Conservation (phyloP, 306 rosid genomes). For the Argentina anserina region DNA sequence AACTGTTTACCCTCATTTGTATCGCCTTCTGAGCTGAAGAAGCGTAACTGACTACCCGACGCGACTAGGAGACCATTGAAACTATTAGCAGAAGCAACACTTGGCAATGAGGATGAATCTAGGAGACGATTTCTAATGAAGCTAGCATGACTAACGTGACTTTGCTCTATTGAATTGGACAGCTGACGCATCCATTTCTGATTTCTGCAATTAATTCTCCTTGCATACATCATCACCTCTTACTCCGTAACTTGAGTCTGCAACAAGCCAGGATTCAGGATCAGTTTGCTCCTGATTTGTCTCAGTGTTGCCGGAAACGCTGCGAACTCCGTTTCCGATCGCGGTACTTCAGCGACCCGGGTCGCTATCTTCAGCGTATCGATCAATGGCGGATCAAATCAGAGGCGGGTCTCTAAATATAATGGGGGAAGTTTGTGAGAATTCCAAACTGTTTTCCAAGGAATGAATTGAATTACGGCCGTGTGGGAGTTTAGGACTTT, state of each 20-base stretch:
- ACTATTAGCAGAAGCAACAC: constrained; percentile 32
- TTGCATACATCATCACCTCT: constrained; percentile 61
- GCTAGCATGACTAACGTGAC: constrained; percentile 33
- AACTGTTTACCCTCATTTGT: constrained; percentile 67
- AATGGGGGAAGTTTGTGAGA: too few relatives aligned
- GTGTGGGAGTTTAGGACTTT: too few relatives aligned
- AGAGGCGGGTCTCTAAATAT: too few relatives aligned
- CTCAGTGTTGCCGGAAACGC: too few relatives aligned
- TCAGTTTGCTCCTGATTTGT: constrained; percentile 19
- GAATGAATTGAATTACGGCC: too few relatives aligned
- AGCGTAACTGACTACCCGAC: constrained; percentile 41
- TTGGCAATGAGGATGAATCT: constrained; percentile 30
- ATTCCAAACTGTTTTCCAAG: too few relatives aligned
- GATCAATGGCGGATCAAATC: too few relatives aligned
- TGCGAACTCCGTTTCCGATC: too few relatives aligned
- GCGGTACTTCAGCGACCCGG: too few relatives aligned
- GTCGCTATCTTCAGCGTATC: too few relatives aligned
- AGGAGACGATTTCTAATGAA: constrained; percentile 38
- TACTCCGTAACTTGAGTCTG: background rate
- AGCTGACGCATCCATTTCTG: constrained; percentile 66
- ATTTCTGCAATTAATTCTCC: constrained; percentile 63
- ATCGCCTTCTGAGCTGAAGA: constrained; percentile 80
- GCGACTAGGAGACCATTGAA: constrained; percentile 30
- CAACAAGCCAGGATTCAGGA: constrained; percentile 29
- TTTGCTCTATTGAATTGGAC: constrained; percentile 47